Base-by-base conservation (phyloP, 345 rosid genomes). In the Eutrema yunnanense region DNA sequence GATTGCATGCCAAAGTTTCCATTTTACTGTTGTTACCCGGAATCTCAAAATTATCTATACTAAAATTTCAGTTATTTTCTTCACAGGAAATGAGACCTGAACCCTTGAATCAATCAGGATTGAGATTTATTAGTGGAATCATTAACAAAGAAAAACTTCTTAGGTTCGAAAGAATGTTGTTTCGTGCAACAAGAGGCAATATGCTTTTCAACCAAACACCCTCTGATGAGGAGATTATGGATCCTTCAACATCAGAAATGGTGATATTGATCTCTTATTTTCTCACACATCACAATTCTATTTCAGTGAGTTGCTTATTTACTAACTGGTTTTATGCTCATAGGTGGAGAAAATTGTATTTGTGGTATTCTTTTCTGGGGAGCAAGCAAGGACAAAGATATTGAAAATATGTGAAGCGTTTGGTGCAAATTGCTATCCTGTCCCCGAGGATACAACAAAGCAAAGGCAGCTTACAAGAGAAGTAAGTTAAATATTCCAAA, bases 171-270 rank as follows among this genome's bases (percentile, higher is more conserved):
- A 89, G 96, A 84, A 89, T 94, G 90, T 67, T 94, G 73, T 94
- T 94, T 81, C 96, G 97, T 76, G 89, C 97, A 69, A 94, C 97
- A 66, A 91, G 98, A 82, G 98, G 98, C 79, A 94, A 94, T 81
- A 88, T 94, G 96, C 96, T 94, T 81, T 94, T 94, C 82, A 91
- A 89, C 78, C 96, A 88, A 79, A 85, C 96, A 38, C 82, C 87
- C n/a, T 92, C 96, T 56, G 90, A 81, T 81, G 98, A 91, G 81
- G 95, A 83, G 73, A 86, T 89, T 83, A 73, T 86, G 93, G 97
- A 94, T 83, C 98, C 96, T 76, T 81, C 86, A 73, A 82, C 97
- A 43, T 60, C 82, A 62, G 97, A 94, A 82, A 88, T 81, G 97
- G 98, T 91, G 76, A 76, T 40, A 29, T 26, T 44, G 19, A 53